These are phyloP conservation scores for Salvia sclarea DNA, from an alignment of 305 asterid species.

Conservation along the genomic window DNA sequence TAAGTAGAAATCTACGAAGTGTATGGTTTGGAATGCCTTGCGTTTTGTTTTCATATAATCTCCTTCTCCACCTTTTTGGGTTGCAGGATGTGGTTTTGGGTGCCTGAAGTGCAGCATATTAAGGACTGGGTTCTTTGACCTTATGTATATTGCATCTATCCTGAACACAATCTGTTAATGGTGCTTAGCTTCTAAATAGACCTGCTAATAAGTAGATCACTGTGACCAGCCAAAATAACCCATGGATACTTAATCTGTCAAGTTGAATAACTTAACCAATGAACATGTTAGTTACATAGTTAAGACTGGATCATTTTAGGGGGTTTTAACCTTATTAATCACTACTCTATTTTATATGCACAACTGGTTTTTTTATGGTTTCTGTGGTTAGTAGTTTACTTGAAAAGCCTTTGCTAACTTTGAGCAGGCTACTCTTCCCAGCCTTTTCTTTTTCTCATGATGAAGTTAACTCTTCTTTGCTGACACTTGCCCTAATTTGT, in stretches of 20 bases:
- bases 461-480: constrained; percentile 19
- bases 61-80: constrained; percentile 3
- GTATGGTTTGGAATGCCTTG: background rate
- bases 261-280: background rate
- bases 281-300: background rate
- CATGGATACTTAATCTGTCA: background rate
- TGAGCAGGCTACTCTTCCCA: background rate
- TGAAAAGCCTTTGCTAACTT: constrained; percentile 8
- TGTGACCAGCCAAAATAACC: constrained; percentile 2
- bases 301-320: background rate
- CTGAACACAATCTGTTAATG: background rate
- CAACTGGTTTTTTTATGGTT: background rate
- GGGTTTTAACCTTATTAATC: background rate
- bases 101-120: background rate
- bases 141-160: background rate
- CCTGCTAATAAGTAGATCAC: background rate
- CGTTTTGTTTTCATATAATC: background rate
- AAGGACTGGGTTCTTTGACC: constrained; percentile 3
- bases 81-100: constrained; percentile 11
- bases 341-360: background rate
- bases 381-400: constrained; percentile 3
- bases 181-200: background rate
- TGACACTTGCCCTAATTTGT: constrained; percentile 30
- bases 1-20: background rate
- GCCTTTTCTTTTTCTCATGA: background rate